phyloP scores from a whole-genome alignment of 148 eudicot genomes.

The Rheum nobile region DNA sequence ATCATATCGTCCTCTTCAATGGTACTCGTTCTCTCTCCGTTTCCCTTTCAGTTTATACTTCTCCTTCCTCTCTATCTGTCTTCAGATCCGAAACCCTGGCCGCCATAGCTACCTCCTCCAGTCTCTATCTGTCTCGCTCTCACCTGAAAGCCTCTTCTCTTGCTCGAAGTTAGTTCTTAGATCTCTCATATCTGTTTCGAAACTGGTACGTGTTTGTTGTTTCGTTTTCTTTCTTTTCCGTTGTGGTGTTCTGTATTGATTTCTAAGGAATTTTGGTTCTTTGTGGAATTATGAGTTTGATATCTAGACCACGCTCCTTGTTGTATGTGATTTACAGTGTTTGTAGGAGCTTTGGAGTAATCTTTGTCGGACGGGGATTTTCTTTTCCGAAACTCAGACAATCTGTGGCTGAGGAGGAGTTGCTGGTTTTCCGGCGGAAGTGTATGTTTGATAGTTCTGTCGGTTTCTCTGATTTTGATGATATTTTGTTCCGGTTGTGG shows the following conservation, averaged over 20 bases:
- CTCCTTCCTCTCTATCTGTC: not conserved
- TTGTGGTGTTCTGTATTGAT: not conserved
- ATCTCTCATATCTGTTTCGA: not conserved
- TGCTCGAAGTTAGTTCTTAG: not conserved
- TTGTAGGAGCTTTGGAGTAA: not conserved
- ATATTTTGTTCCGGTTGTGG: conserved; percentile 26
- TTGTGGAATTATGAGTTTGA: not conserved
- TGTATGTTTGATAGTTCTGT: conserved; percentile 9
- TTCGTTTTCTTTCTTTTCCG: not conserved
- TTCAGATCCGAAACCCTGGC: not conserved
- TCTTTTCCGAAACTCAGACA: not conserved
- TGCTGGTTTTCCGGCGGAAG: not conserved
- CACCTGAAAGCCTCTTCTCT: not conserved
- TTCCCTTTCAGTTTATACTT: not conserved
- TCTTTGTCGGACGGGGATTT: not conserved
- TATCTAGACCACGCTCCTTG: not conserved
- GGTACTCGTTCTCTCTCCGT: not conserved
- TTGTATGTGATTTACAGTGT: not conserved
- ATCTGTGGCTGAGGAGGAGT: not conserved
- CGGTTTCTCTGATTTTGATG: not conserved
- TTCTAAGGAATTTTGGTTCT: not conserved
- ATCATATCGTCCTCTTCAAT: not conserved
- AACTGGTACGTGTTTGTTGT: not conserved
- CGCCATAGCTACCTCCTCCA: not conserved
- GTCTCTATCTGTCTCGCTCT: not conserved